Evolutionary conservation across 1,284 basidiomycete genomes (phyloP), one percentile per base, ranked within the genome.

Genomic region (Fomitopsis betulina): DNA sequence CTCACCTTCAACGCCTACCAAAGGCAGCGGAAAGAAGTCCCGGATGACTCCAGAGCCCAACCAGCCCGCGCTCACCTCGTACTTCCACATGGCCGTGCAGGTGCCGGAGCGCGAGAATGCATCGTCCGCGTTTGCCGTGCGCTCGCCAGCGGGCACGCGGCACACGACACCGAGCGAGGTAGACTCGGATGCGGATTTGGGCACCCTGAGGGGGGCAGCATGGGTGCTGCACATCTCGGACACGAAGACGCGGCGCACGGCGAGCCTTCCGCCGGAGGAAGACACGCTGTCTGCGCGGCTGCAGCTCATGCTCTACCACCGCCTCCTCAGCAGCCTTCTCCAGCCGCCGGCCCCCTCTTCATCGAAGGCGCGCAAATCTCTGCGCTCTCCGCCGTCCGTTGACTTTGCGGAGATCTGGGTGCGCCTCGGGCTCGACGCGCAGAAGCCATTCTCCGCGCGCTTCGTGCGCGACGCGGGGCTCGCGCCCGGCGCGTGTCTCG

Each of bases 291-390:
- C 84, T 0, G 83, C 91, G 0, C 82, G 82, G n/a, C 73, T 93
- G 19, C 93, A 95, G 69, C 79, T 94, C 5, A 94, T 94, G 91
- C 70, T 93, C 32, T 95, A 95, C 71, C 83, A 87, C 66, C 85
- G 86, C 53, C 80, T 95, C 47, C 75, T 94, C 13, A 79, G 80
- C 40, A 72, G 70, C 19, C 72, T 89, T 13, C 67, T 88, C 17
- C 69, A 77, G 3, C 68, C 35, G 10, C 5, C 35, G 35, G 27
- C 72, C 0, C 66, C 33, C 7, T 15, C 9, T 6, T 9, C 33
- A 25, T 5, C n/a, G 32, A 38, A 32, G 13, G 57, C 60, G 10
- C 42, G 45, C 17, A 25, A 13, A 19, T 35, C 37, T 10, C 17
- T 13, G 2, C 19, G 8, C 13, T 15, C 23, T 19, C 35, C 35